Percentiles rank a stretch among this genome's conserved stretches.
Conservation (phyloP, 352 stramenopile species). For the Phytophthora fragariae region DNA sequence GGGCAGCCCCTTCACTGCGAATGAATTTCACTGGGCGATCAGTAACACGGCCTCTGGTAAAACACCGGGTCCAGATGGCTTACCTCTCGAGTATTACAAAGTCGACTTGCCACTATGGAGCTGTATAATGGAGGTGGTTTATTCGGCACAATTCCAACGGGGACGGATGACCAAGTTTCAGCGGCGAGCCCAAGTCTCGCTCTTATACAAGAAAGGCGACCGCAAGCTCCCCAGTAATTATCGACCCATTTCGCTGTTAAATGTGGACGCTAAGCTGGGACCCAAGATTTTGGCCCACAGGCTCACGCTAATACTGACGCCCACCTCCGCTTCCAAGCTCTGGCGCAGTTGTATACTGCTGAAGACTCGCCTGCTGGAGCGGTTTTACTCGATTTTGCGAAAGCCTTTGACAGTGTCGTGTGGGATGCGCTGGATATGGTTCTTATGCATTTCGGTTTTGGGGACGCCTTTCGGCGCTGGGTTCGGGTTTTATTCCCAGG, state of each 20-base stretch:
- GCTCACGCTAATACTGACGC: neutral
- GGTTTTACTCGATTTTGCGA: constrained; percentile 17
- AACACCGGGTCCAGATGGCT: constrained; percentile 4
- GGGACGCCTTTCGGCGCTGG: constrained; percentile 13
- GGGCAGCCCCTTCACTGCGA: neutral
- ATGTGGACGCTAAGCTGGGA: constrained; percentile 11
- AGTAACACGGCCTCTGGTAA: neutral
- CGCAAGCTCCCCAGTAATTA: constrained; percentile 12
- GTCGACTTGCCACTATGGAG: neutral
- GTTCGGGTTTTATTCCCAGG: constrained; percentile 24
- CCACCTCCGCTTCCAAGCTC: constrained; percentile 10
- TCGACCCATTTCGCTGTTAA: constrained; percentile 14
- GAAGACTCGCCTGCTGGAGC: neutral
- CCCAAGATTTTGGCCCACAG: constrained; percentile 8
- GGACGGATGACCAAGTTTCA: constrained; percentile 2
- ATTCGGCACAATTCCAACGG: neutral
- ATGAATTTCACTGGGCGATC: constrained; percentile 18
- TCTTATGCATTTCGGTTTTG: constrained; percentile 28
- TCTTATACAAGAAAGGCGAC: constrained; percentile 15
- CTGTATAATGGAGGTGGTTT: neutral
- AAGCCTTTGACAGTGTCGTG: constrained; percentile 17
- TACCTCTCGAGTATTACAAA: constrained; percentile 4
- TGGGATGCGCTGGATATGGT: constrained; percentile 17
- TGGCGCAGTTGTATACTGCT: neutral
- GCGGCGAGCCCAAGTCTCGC: constrained; percentile 4